phyloP scores from a whole-genome alignment of 441 rosid species.

The Croton laevigatus region DNA sequence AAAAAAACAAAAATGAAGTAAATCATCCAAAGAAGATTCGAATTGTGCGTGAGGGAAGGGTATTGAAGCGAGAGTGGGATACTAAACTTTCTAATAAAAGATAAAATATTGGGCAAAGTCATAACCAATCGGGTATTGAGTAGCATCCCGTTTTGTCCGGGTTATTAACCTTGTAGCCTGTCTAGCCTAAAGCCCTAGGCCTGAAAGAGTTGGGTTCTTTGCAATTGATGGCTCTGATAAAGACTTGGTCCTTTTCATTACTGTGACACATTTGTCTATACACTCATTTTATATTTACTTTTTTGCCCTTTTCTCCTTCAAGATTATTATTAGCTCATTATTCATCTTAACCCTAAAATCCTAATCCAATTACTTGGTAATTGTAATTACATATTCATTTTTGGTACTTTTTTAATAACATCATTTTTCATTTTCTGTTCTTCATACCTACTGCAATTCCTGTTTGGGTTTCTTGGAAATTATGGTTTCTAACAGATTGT shows the following conservation, averaged over 20 bases:
- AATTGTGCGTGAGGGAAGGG: neutral
- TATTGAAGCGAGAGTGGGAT: conserved; percentile 4
- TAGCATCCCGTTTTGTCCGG: conserved; percentile 70
- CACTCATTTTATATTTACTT: neutral
- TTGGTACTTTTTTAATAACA: neutral
- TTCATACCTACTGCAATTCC: conserved; percentile 8
- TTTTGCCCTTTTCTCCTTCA: conserved; percentile 11
- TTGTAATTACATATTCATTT: neutral
- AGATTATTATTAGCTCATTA: neutral
- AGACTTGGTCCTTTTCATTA: conserved; percentile 28
- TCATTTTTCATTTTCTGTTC: conserved; percentile 4
- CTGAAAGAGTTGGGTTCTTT: conserved; percentile 38
- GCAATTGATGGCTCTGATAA: conserved; percentile 53
- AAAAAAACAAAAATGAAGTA: too few relatives aligned
- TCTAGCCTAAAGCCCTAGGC: conserved; percentile 8
- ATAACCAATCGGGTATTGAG: conserved; percentile 39
- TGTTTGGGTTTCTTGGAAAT: conserved; percentile 9
- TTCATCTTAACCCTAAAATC: neutral
- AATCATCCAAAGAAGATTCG: neutral
- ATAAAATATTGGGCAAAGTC: conserved; percentile 28
- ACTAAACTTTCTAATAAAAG: conserved; percentile 24
- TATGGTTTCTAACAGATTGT: conserved; percentile 10
- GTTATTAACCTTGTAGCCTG: conserved; percentile 21
- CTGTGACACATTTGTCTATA: conserved; percentile 25
- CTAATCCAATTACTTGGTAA: neutral